Evolutionary conservation across 2,329 filamentous ascomycete species (phyloP).

Genomic region (Neocucurbitaria cava): DNA sequence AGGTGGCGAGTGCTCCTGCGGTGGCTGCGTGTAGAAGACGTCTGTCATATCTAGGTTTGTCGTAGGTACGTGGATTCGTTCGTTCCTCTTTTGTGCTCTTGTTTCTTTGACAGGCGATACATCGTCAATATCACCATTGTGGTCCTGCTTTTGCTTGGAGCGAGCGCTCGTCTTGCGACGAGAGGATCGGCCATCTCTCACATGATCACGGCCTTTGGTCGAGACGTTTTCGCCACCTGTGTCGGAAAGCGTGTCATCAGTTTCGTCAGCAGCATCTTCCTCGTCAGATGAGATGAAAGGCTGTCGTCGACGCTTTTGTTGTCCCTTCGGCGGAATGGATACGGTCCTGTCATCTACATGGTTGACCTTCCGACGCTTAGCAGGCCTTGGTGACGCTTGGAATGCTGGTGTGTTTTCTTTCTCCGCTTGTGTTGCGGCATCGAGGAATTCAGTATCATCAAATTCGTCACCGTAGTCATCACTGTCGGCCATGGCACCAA

Average conservation of each 20-base stretch:
- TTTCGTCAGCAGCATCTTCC: constrained; percentile 18
- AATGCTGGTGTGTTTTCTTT: constrained; percentile 40
- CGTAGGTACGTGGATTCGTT: constrained; percentile 54
- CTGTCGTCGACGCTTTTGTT: constrained; percentile 19
- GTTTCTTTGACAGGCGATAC: constrained; percentile 31
- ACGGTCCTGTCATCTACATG: constrained; percentile 30
- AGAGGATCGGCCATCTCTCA: constrained; percentile 9
- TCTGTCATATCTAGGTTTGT: constrained; percentile 50
- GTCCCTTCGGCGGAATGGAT: constrained; percentile 30
- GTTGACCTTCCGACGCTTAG: constrained; percentile 46
- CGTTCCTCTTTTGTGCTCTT: constrained; percentile 46
- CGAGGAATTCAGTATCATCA: constrained; percentile 70
- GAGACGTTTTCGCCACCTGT: constrained; percentile 14
- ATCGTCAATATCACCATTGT: constrained; percentile 12
- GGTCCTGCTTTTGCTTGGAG: constrained; percentile 14
- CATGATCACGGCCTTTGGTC: constrained; percentile 9
- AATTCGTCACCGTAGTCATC: constrained; percentile 71
- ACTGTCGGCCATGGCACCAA: constrained; percentile 33
- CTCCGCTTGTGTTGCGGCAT: constrained; percentile 63
- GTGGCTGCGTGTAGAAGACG: constrained; percentile 54
- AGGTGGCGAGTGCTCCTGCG: constrained; percentile 50
- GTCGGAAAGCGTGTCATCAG: constrained; percentile 16
- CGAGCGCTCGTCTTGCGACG: constrained; percentile 21
- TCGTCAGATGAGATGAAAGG: constrained; percentile 39
- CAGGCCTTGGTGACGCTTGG: constrained; percentile 41